A percentile compares a stretch with the other conserved stretches of the same genome.
Evolutionary conservation across 176 grass and related monocot species (phyloP).

Genomic region (Oryza meyeriana): DNA sequence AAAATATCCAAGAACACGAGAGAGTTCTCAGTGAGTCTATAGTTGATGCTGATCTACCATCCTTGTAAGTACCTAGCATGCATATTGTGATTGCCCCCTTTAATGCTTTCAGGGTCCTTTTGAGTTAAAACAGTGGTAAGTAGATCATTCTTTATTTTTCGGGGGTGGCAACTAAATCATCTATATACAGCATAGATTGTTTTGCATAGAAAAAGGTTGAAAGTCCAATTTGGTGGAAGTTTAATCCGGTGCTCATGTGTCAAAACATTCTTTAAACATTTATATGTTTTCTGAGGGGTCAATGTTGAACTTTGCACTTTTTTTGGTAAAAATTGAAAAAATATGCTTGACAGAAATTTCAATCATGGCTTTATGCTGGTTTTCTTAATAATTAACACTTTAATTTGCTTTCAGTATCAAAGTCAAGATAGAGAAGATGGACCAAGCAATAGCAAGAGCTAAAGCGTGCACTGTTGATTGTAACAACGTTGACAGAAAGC

Average conservation of each 20-base stretch:
- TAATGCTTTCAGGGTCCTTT: slow-evolving; percentile 12
- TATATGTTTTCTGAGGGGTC: slow-evolving; percentile 4
- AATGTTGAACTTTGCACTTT: slow-evolving; percentile 1
- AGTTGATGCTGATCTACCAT: slow-evolving; percentile 86
- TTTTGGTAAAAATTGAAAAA: background rate
- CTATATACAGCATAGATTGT: background rate
- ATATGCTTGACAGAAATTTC: background rate
- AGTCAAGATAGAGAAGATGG: slow-evolving; percentile 74
- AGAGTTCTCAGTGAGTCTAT: slow-evolving; percentile 89
- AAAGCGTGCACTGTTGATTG: slow-evolving; percentile 82
- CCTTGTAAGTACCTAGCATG: slow-evolving; percentile 68
- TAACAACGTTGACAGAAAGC: slow-evolving; percentile 89
- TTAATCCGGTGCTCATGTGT: slow-evolving; percentile 2
- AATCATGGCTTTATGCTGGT: background rate
- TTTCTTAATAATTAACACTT: background rate
- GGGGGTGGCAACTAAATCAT: background rate
- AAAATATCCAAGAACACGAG: slow-evolving; percentile 98
- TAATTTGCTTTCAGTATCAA: slow-evolving; percentile 59
- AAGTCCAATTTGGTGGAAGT: background rate
- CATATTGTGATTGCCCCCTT: background rate
- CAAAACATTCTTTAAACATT: background rate
- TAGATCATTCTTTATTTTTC: background rate
- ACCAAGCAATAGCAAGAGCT: slow-evolving; percentile 60
- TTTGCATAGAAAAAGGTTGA: background rate
- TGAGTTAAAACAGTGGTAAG: background rate